Conservation (phyloP, 2,329 filamentous ascomycete species). For the Neobulgaria alba region DNA sequence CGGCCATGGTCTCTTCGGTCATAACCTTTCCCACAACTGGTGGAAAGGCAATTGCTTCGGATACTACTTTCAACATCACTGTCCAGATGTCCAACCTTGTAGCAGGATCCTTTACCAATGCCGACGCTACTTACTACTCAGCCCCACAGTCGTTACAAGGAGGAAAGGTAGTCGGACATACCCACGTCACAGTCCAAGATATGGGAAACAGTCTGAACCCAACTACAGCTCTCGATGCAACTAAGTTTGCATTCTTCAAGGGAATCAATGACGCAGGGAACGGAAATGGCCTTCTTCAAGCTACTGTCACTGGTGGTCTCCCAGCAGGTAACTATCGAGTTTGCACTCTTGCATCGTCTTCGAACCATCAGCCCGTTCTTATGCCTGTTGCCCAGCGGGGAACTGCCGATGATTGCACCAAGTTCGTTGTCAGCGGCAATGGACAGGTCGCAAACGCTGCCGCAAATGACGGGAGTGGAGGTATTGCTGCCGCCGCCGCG, state of each 20-base stretch:
- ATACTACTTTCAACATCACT: constrained; percentile 22
- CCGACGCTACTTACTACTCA: constrained; percentile 31
- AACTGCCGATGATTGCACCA: constrained; percentile 36
- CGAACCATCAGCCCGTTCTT: constrained; percentile 36
- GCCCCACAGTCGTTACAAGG: constrained; percentile 30
- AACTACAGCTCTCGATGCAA: constrained; percentile 24
- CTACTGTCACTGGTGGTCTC: constrained; percentile 33
- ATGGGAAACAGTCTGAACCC: constrained; percentile 29
- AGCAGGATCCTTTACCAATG: constrained; percentile 33
- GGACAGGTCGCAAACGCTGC: constrained; percentile 16
- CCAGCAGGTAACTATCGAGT: constrained; percentile 35
- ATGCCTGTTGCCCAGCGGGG: constrained; percentile 39
- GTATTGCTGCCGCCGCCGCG: constrained; percentile 11
- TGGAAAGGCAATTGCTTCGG: constrained; percentile 3
- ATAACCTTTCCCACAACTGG: constrained; percentile 20
- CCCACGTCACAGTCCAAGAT: constrained; percentile 33
- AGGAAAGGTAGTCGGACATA: constrained; percentile 32
- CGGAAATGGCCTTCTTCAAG: constrained; percentile 31
- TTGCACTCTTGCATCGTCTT: constrained; percentile 35
- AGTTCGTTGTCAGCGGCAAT: constrained; percentile 31
- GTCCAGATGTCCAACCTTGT: constrained; percentile 30
- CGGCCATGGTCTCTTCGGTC: constrained; percentile 26
- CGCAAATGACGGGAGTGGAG: constrained; percentile 14
- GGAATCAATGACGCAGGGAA: constrained; percentile 35
- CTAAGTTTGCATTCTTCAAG: constrained; percentile 34